These are phyloP conservation scores for Hericium coralloides DNA, from an alignment of 768 basidiomycete species.

Conservation along the genomic window DNA sequence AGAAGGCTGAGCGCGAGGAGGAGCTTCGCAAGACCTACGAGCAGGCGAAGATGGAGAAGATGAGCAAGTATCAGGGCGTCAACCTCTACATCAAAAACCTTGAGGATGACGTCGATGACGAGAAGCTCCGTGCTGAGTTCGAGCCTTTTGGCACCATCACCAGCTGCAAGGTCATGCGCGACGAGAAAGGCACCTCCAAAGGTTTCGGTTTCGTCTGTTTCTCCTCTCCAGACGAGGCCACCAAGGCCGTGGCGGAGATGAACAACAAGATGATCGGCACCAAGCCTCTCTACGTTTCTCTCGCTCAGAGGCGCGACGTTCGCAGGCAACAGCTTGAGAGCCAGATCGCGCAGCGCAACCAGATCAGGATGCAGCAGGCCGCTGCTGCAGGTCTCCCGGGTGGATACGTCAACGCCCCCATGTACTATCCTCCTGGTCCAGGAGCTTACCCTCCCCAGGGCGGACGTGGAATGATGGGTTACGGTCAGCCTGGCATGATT, in stretches of 20 bases:
- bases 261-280: constrained; percentile 99
- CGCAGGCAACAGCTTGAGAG: constrained; percentile 97
- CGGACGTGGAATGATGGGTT: constrained; percentile 69
- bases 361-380: constrained; percentile 94
- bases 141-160: constrained; percentile 96
- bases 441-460: constrained; percentile 73
- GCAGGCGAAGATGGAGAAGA: constrained; percentile 92
- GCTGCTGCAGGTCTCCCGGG: constrained; percentile 80
- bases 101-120: constrained; percentile 96
- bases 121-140: constrained; percentile 93
- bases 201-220: constrained; percentile 99
- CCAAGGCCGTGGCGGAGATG: constrained; percentile 99
- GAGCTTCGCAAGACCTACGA: constrained; percentile 92
- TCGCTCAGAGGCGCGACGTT: constrained; percentile 97
- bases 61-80: constrained; percentile 97
- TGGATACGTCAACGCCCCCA: constrained; percentile 75
- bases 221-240: constrained; percentile 96
- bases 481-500: constrained; percentile 79
- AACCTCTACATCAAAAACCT: constrained; percentile 99
- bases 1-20: constrained; percentile 97
- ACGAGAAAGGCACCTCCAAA: constrained; percentile 88
- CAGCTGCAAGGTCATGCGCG: constrained; percentile 98
- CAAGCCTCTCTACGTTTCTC: constrained; percentile 97
- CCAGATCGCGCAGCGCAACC: constrained; percentile 96
- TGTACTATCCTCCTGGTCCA: constrained; percentile 79